These are phyloP conservation scores for Fusarium buxicola DNA, from an alignment of 2,329 filamentous ascomycete species.

Conservation along the genomic window DNA sequence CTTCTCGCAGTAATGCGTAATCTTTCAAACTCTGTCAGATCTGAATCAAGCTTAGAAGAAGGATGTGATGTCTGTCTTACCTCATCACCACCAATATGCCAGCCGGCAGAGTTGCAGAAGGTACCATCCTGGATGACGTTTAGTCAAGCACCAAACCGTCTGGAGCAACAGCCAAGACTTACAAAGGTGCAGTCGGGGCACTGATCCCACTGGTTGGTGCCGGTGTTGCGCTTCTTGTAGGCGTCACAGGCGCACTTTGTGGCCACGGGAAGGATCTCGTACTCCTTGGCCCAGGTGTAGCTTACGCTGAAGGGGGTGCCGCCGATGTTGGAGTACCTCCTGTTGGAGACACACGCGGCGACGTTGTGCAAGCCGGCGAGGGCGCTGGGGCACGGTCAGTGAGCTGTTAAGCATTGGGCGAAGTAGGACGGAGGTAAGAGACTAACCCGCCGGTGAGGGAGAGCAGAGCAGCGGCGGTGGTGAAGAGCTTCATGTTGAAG, in stretches of 20 bases:
- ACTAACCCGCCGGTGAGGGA: neutral
- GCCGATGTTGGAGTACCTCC: neutral
- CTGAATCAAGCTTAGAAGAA: neutral
- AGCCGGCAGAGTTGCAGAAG: constrained; percentile 17
- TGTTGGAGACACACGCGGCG: constrained; percentile 22
- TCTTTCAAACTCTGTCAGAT: constrained; percentile 4
- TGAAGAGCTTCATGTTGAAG: constrained; percentile 6
- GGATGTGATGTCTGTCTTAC: constrained; percentile 12
- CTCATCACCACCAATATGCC: constrained; percentile 38
- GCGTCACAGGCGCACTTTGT: constrained; percentile 28
- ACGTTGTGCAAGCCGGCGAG: constrained; percentile 18
- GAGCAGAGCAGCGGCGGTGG: neutral
- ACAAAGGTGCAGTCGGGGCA: constrained; percentile 37
- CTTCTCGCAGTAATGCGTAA: constrained; percentile 20
- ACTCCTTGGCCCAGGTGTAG: constrained; percentile 27
- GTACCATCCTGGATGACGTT: constrained; percentile 15
- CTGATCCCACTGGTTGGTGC: constrained; percentile 23
- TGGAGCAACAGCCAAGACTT: rapidly evolving
- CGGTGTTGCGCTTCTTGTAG: constrained; percentile 24
- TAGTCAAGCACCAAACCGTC: neutral
- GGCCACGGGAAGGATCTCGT: constrained; percentile 18
- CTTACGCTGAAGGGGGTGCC: constrained; percentile 25
- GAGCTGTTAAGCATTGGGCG: neutral
- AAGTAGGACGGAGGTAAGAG: neutral
- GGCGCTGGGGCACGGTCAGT: neutral